Conservation (phyloP, 176 grass and related monocot genomes). For the Tillandsia fasciculata region DNA sequence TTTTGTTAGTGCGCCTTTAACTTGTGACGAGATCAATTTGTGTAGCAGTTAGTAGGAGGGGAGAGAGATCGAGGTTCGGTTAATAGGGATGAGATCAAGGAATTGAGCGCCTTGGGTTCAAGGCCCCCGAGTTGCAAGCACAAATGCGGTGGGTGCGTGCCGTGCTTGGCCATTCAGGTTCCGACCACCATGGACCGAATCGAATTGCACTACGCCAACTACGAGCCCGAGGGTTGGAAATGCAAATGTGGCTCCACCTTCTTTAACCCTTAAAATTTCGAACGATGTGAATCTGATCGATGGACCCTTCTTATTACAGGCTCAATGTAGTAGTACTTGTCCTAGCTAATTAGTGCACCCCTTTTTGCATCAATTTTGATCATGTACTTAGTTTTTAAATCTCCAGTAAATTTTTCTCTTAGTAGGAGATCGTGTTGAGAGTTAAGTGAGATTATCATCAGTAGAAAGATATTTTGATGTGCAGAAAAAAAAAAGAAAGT, state of each 20-base stretch:
- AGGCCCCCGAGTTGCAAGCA: conserved; percentile 46
- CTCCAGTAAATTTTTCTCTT: too few species aligned
- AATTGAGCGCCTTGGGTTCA: conserved; percentile 29
- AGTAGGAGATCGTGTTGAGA: too few species aligned
- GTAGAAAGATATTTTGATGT: too few species aligned
- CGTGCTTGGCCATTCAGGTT: conserved; percentile 38
- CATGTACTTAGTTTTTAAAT: too few species aligned
- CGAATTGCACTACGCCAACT: conserved; percentile 29
- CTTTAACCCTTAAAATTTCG: conserved; percentile 31
- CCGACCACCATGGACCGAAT: conserved; percentile 13
- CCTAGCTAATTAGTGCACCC: background rate
- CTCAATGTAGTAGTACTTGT: background rate
- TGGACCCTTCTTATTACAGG: background rate
- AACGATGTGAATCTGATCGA: background rate
- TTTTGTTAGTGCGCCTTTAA: background rate
- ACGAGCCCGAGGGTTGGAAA: conserved; percentile 70
- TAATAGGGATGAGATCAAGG: background rate
- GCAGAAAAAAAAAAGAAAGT: too few species aligned
- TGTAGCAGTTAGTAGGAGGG: background rate
- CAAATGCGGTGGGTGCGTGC: conserved; percentile 44
- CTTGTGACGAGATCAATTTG: background rate
- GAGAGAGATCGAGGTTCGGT: conserved; percentile 1
- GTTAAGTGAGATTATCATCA: too few species aligned
- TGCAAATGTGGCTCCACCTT: conserved; percentile 53
- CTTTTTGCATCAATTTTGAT: too few species aligned